Base-by-base conservation (phyloP, 495 filamentous ascomycete genomes). In the Lophium mytilinum region DNA sequence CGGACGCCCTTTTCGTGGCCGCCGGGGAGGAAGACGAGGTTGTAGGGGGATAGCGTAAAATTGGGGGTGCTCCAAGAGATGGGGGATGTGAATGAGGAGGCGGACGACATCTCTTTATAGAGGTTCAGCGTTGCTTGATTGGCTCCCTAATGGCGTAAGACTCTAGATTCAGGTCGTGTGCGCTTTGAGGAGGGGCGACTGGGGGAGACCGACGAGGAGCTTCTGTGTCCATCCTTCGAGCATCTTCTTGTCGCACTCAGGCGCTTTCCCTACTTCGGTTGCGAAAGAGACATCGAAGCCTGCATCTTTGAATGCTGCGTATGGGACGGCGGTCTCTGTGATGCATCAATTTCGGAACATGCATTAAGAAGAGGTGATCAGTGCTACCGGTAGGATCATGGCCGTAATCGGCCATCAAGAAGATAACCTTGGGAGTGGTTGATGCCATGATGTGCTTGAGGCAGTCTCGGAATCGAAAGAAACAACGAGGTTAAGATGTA, bases 321-420 rank as follows among this genome's bases (percentile, higher is more conserved):
- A 81, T n/a, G 78, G 75, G 7, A 79, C 62, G 8, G 75, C 75
- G 17, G 77, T 79, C 66, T 81, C 78, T 80, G 55, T 9, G 37
- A 34, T 10, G 12, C 1, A 8, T 43, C 6, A 21, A 12, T 19
- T 48, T 21, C 30, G 1, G 21, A 30, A 24, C 6, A 10, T 48
- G 45, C 1, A 24, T 41, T 41, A 41, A 12, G 37, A 8, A 34
- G 6, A 15, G 18, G 21, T 42, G 9, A 21, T 19, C 12, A 9
- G 24, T 21, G 57, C 35, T 59, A 79, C 78, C 78, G 49, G 78
- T 80, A 10, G 77, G 78, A 59, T 81, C 78, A 59, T 81, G 76
- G 52, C 78, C 78, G 53, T 81, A 79, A 56, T 81, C 76, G 24
- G 77, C 70, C 78, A 81, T 79, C 45, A 76, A 61, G 36, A 80